Percentiles rank a stretch among this genome's conserved stretches.
Conservation (phyloP, 2,329 filamentous ascomycete species). For the Coleophoma cylindrospora region DNA sequence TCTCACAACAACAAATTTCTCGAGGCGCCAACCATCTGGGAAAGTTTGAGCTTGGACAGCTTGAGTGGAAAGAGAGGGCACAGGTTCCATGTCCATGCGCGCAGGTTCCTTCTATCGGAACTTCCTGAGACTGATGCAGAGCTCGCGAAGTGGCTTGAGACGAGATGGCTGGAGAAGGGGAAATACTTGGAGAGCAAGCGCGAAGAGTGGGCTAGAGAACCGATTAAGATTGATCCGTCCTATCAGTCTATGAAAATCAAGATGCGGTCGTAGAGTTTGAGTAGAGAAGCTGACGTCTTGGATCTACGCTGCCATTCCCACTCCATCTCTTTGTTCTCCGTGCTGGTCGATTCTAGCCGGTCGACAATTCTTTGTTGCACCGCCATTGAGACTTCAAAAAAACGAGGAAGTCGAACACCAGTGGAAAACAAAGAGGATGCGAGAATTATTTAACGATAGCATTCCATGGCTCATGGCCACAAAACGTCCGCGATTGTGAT, state of each 20-base stretch:
- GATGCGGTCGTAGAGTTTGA: background rate
- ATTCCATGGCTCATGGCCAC: too few species aligned
- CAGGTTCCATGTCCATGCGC: slow-evolving; percentile 45
- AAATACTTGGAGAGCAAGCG: slow-evolving; percentile 41
- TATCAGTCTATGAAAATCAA: background rate
- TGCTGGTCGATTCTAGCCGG: too few species aligned
- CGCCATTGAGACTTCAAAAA: too few species aligned
- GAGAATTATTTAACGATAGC: too few species aligned
- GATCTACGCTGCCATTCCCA: too few species aligned
- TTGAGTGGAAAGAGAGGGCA: slow-evolving; percentile 35
- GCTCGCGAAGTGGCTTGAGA: slow-evolving; percentile 47
- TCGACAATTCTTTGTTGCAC: too few species aligned
- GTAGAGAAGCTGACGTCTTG: too few species aligned
- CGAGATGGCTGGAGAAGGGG: slow-evolving; percentile 48
- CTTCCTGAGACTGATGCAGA: slow-evolving; percentile 42
- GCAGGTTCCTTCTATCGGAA: slow-evolving; percentile 42
- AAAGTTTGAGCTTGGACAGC: slow-evolving; percentile 38
- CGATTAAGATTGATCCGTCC: background rate
- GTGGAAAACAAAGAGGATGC: too few species aligned
- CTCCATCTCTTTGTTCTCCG: too few species aligned
- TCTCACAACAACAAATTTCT: slow-evolving; percentile 37
- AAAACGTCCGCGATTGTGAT: too few species aligned
- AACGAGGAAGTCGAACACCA: too few species aligned
- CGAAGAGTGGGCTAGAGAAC: slow-evolving; percentile 31
- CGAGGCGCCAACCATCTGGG: slow-evolving; percentile 46